These are phyloP conservation scores for Claviceps quebecensis DNA, from an alignment of 2,329 filamentous ascomycete genomes.

Conservation along the genomic window DNA sequence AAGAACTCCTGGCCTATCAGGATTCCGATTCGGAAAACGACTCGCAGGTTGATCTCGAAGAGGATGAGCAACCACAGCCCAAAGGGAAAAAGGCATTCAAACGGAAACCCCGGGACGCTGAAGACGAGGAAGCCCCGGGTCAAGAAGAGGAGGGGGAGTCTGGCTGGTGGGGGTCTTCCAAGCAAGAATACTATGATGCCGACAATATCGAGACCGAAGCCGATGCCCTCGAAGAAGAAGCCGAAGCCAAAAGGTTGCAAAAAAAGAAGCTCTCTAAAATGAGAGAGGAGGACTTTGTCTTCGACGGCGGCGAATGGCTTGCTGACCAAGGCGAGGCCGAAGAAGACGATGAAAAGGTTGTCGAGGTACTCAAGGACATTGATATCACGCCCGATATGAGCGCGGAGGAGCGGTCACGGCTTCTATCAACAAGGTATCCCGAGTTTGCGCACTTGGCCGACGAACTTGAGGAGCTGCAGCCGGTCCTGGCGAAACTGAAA, in stretches of 20 bases:
- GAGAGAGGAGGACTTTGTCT: constrained; percentile 83
- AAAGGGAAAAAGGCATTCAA: constrained; percentile 9
- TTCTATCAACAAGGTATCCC: constrained; percentile 72
- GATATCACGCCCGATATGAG: constrained; percentile 71
- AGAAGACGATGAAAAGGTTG: constrained; percentile 50
- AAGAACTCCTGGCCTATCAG: constrained; percentile 42
- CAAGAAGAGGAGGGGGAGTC: constrained; percentile 41
- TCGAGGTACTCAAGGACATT: constrained; percentile 71
- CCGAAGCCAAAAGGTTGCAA: constrained; percentile 75
- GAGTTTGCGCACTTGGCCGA: constrained; percentile 79
- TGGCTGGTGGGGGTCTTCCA: constrained; percentile 76
- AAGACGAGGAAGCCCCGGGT: constrained; percentile 45
- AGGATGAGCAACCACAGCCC: constrained; percentile 8
- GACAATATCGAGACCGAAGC: constrained; percentile 54
- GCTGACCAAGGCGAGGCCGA: constrained; percentile 38
- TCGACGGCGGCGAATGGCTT: constrained; percentile 80
- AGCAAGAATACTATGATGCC: constrained; percentile 84
- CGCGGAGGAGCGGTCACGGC: constrained; percentile 56
- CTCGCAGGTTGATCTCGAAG: constrained; percentile 17
- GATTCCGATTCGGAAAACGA: constrained; percentile 32
- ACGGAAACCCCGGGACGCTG: constrained; percentile 18
- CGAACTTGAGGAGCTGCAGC: constrained; percentile 63
- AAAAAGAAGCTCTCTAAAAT: constrained; percentile 83
- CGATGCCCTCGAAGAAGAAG: constrained; percentile 77
- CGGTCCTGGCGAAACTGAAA: constrained; percentile 44